Evolutionary conservation across 2,329 filamentous ascomycete species (phyloP), one percentile per base, ranked within the genome.

Genomic region (Cytospora leucostoma): DNA sequence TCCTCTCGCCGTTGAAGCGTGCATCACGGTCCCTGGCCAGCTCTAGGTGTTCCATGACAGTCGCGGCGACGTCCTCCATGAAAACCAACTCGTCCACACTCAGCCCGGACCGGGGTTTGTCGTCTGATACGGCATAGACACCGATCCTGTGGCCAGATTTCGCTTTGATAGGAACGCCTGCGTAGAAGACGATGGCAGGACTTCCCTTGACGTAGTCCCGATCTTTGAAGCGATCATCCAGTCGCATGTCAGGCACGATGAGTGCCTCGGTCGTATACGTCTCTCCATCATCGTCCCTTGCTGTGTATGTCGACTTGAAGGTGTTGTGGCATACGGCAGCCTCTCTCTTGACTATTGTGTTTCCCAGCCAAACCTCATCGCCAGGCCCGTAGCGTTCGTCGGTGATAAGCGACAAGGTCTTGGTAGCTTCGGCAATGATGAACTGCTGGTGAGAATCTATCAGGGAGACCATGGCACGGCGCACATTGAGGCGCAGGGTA

Each of bases 401-500:
- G 75, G 56, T 84, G 72, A 84, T 8, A 6, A 65, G 50, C 21
- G 59, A 65, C 1, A 65, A 54, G 8, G 59, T 62, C 7, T 56
- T 44, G 13, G 54, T 58, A 17, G 54, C 63, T 54, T 65, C 59
- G 40, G 63, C 51, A 37, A 58, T 53, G n/a, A 62, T 55, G 4
- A 56, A 61, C 34, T 58, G 63, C 44, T 62, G 63, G n/a, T 49
- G 62, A 33, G 49, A 51, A 40, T 62, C 63, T 7, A 65, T 54
- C 17, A 65, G 53, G 12, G 63, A 65, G 27, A 65, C 37, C 63
- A 65, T 78, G 50, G 75, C 77, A 44, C 82, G 77, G 65, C 80
- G 78, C 34, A 77, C 77, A 17, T 77, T 74, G 49, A 84, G 73
- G 0, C 81, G 75, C 61, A 84, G 75, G 11, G 81, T 75, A 35